Conservation (phyloP, 2,329 filamentous ascomycete species). For the Venturia carpophila region DNA sequence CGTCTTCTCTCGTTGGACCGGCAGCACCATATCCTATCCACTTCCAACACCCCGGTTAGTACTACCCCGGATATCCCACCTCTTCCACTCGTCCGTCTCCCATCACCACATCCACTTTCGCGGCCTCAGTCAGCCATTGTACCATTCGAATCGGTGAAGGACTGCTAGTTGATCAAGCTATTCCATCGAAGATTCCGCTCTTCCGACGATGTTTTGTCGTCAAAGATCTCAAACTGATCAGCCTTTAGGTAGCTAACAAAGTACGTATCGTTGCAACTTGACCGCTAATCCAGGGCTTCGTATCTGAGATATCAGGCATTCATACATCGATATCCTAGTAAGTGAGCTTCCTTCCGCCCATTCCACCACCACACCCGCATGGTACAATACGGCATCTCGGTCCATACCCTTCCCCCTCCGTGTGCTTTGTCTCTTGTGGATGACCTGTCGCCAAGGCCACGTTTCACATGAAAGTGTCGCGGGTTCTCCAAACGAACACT, state of each 20-base stretch:
- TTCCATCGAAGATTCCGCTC: not conserved
- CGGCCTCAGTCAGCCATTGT: not conserved
- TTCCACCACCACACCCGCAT: not conserved
- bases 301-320: not conserved
- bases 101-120: not conserved
- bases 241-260: not conserved
- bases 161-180: not conserved
- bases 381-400: not conserved
- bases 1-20: not conserved
- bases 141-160: not conserved
- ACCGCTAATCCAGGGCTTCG: not conserved
- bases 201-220: not conserved
- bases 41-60: not conserved
- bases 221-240: not conserved
- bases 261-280: not conserved
- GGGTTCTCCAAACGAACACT: not conserved
- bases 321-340: constrained; percentile 5
- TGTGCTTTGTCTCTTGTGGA: not conserved
- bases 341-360: constrained; percentile 1
- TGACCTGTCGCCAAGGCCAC: not conserved
- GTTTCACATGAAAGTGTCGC: constrained; percentile 11
- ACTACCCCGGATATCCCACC: constrained; percentile 7
- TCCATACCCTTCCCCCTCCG: not conserved
- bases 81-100: constrained; percentile 18
- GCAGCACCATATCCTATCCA: not conserved